phyloP scores from a whole-genome alignment of 225 moss, liverwort and hornwort species.

The Pleurozium schreberi region DNA sequence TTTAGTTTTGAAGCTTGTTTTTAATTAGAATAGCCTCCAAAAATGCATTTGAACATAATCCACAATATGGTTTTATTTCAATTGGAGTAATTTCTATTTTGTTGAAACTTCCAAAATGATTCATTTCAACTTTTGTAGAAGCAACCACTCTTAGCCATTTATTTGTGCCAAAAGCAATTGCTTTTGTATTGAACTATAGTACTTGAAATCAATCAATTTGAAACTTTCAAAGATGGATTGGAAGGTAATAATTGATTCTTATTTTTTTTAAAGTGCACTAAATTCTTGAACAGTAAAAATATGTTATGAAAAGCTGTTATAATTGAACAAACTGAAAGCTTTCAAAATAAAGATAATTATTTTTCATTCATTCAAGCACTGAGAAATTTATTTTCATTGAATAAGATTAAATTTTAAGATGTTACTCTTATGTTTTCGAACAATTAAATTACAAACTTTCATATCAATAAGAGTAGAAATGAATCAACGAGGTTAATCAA shows the following conservation, averaged over 20 bases:
- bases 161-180: neutral
- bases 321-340: neutral
- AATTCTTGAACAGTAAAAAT: no score
- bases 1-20: neutral
- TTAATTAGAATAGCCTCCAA: neutral
- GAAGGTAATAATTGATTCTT: no score
- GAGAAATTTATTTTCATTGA: neutral
- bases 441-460: neutral
- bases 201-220: neutral
- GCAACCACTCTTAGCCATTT: neutral
- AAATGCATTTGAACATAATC: neutral
- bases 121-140: neutral
- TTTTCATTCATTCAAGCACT: neutral
- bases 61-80: neutral
- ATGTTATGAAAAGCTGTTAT: no score
- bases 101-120: neutral
- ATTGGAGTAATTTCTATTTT: neutral
- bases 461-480: neutral
- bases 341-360: neutral
- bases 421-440: neutral
- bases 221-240: no score
- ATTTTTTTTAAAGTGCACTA: no score
- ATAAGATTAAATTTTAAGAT: neutral
- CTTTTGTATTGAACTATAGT: rapidly evolving
- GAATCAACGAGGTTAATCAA: neutral